These are phyloP conservation scores for Colletotrichum sp. DNA, from an alignment of 2,329 filamentous ascomycete species.

Conservation along the genomic window DNA sequence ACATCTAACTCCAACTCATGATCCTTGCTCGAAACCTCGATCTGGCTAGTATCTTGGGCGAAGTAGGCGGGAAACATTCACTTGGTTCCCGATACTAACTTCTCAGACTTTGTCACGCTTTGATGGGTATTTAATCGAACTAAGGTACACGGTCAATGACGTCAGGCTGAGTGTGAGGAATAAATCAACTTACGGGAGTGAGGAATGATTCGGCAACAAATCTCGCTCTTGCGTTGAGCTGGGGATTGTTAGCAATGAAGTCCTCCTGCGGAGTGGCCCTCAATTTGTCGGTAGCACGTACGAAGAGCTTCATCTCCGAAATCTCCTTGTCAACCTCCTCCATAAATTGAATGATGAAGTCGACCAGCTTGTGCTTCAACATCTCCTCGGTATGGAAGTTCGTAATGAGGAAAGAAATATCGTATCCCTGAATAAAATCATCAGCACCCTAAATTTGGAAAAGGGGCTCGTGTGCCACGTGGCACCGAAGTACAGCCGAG, in stretches of 20 bases:
- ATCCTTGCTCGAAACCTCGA: neutral
- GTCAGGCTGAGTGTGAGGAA: neutral
- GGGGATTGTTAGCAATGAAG: slow-evolving; percentile 24
- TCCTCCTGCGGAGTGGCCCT: too few relatives aligned
- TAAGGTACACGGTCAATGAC: neutral
- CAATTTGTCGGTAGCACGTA: slow-evolving; percentile 55
- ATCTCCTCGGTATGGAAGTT: slow-evolving; percentile 99
- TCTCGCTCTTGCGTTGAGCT: slow-evolving; percentile 95
- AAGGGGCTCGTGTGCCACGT: neutral
- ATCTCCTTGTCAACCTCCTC: slow-evolving; percentile 99
- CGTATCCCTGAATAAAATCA: slow-evolving; percentile 73
- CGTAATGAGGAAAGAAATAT: slow-evolving; percentile 98
- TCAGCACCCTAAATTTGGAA: slow-evolving; percentile 22
- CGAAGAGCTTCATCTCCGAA: slow-evolving; percentile 99
- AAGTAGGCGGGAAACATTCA: neutral
- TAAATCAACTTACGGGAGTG: slow-evolving; percentile 73
- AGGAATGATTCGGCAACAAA: slow-evolving; percentile 99
- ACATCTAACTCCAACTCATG: slow-evolving; percentile 10
- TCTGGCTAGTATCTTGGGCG: neutral
- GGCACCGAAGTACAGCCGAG: neutral
- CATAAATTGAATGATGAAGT: slow-evolving; percentile 99
- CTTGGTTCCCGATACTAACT: neutral
- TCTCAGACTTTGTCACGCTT: neutral
- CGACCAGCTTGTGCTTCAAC: slow-evolving; percentile 98
- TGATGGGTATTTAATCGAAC: slow-evolving; percentile 23